Conservation (phyloP, 2,329 filamentous ascomycete genomes). For the Venturia pyrina region DNA sequence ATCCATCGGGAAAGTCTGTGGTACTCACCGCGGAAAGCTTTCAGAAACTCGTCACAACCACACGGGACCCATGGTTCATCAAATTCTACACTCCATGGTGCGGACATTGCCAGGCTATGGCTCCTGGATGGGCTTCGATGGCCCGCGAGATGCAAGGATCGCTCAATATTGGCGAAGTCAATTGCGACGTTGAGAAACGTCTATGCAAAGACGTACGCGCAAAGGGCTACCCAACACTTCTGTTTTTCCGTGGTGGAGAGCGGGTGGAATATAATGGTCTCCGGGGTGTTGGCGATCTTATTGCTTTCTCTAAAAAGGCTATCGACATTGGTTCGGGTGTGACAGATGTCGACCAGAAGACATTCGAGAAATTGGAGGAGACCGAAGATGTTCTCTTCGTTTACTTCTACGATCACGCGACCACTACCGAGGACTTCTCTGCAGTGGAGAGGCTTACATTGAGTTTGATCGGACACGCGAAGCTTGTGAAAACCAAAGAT, state of each 20-base stretch:
- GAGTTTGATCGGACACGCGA: slow-evolving; percentile 82
- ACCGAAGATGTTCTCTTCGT: slow-evolving; percentile 93
- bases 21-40: slow-evolving; percentile 76
- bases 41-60: slow-evolving; percentile 73
- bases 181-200: slow-evolving; percentile 75
- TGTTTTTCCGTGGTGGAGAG: slow-evolving; percentile 88
- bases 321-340: slow-evolving; percentile 68
- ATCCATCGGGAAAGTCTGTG: slow-evolving; percentile 65
- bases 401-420: slow-evolving; percentile 96
- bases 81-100: slow-evolving; percentile 99
- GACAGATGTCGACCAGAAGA: slow-evolving; percentile 64
- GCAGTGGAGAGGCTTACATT: slow-evolving; percentile 80
- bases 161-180: slow-evolving; percentile 90
- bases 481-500: slow-evolving; percentile 84
- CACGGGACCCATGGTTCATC: slow-evolving; percentile 91
- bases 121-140: slow-evolving; percentile 80
- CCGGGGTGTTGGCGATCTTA: slow-evolving; percentile 80
- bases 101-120: slow-evolving; percentile 86
- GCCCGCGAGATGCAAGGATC: slow-evolving; percentile 82
- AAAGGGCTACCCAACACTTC: slow-evolving; percentile 73
- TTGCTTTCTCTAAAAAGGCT: slow-evolving; percentile 79
- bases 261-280: slow-evolving; percentile 88
- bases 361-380: slow-evolving; percentile 75
- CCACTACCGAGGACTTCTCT: slow-evolving; percentile 81
- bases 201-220: slow-evolving; percentile 89